Conservation (phyloP, 2,329 filamentous ascomycete species). For the Tolypocladium capitatum region DNA sequence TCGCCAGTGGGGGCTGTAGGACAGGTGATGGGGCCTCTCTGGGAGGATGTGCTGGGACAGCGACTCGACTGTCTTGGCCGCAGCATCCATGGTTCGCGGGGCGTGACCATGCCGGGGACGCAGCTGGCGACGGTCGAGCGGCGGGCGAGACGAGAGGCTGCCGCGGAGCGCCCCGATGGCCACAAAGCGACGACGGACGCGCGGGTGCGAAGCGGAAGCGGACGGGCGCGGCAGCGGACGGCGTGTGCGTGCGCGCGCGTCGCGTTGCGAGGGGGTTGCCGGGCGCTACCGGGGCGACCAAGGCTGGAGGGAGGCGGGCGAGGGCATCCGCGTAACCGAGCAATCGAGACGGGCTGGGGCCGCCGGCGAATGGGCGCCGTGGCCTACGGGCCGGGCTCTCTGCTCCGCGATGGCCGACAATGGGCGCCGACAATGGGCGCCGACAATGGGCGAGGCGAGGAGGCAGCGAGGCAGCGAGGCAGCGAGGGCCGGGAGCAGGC, state of each 20-base stretch:
- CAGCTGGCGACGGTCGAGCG: slow-evolving; percentile 6
- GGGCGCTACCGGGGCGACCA: background rate
- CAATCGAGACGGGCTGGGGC: background rate
- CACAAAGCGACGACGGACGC: background rate
- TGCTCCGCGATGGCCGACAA: background rate
- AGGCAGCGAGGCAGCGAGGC: background rate
- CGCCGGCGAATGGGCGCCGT: too few species aligned
- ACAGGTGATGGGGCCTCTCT: slow-evolving; percentile 38
- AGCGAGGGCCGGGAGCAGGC: too few species aligned
- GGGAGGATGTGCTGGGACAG: slow-evolving; percentile 39
- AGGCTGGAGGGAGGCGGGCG: background rate
- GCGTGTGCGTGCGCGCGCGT: background rate
- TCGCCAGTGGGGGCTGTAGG: slow-evolving; percentile 32
- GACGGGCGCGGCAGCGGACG: background rate
- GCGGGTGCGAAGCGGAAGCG: background rate
- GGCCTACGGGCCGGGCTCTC: too few species aligned
- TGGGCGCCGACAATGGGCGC: too few species aligned
- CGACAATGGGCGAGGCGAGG: background rate
- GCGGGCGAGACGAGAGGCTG: background rate
- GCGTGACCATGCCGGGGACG: slow-evolving; percentile 21
- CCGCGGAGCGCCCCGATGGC: background rate
- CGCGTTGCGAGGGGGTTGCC: background rate
- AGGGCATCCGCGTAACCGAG: background rate
- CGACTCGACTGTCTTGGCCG: slow-evolving; percentile 41
- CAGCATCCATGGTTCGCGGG: slow-evolving; percentile 42